Conservation (phyloP, 2,329 filamentous ascomycete genomes). For the Arthrobotrys sinensis region DNA sequence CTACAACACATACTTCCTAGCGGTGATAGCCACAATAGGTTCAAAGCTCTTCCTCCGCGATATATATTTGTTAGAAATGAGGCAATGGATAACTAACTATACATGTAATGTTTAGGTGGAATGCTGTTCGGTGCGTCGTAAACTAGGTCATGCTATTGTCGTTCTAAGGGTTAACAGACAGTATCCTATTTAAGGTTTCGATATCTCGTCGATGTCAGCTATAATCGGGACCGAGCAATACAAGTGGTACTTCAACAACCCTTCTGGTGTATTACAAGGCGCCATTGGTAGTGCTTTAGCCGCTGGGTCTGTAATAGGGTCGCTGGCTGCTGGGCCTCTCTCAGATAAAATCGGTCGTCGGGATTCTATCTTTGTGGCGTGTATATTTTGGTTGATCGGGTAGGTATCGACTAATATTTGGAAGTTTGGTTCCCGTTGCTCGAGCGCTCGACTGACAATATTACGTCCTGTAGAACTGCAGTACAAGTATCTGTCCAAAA, state of each 20-base stretch:
- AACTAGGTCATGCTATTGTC: not conserved
- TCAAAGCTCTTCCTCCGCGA: not conserved
- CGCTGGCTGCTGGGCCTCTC: constrained; percentile 69
- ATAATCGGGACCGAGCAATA: constrained; percentile 72
- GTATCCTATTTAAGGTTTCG: constrained; percentile 68
- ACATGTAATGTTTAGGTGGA: not conserved
- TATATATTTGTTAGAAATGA: no score
- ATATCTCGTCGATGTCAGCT: constrained; percentile 73
- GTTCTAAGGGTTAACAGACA: not conserved
- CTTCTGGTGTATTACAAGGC: constrained; percentile 69
- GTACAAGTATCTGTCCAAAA: constrained; percentile 64
- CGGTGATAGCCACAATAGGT: constrained; percentile 30
- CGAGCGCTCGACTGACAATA: not conserved
- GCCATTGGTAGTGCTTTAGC: constrained; percentile 68
- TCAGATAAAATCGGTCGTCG: constrained; percentile 70
- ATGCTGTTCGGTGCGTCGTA: constrained; percentile 15
- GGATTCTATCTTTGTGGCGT: constrained; percentile 69
- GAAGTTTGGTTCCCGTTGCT: not conserved
- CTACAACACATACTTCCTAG: constrained; percentile 40
- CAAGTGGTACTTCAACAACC: constrained; percentile 71
- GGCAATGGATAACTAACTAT: not conserved
- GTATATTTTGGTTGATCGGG: constrained; percentile 70
- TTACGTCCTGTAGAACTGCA: constrained; percentile 45
- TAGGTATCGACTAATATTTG: not conserved
- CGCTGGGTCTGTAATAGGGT: constrained; percentile 70